phyloP scores from a whole-genome alignment of 2,329 filamentous ascomycete species.

The Xylaria polymorpha region DNA sequence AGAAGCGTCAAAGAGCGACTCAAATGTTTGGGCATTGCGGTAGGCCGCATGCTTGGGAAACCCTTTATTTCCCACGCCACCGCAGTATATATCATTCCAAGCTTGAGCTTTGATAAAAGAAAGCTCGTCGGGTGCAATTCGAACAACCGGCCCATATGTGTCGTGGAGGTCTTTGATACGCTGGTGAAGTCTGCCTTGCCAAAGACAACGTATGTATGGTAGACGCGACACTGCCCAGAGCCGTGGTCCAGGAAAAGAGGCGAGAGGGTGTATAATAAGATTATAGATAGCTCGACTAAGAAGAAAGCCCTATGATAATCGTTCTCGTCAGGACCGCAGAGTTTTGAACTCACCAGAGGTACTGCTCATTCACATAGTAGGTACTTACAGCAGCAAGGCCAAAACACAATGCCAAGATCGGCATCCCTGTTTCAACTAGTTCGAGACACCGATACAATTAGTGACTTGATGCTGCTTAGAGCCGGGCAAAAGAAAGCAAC shows the following conservation, averaged over 20 bases:
- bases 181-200: background rate
- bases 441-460: too few species aligned
- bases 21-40: background rate
- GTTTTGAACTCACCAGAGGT: background rate
- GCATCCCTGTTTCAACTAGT: too few species aligned
- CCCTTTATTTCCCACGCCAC: background rate
- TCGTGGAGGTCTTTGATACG: background rate
- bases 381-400: background rate
- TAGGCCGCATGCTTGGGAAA: background rate
- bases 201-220: background rate
- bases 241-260: background rate
- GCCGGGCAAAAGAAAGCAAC: too few species aligned
- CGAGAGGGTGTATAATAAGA: background rate
- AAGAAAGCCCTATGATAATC: background rate
- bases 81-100: background rate
- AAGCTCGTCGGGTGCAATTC: background rate
- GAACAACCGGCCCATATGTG: background rate
- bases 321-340: background rate
- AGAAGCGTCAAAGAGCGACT: background rate
- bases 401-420: background rate
- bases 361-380: background rate
- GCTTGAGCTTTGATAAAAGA: background rate
- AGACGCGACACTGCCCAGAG: background rate
- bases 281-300: background rate
- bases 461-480: too few species aligned